A percentile compares a stretch with the other conserved stretches of the same genome.
Conservation (phyloP, 2,329 filamentous ascomycete species). For the Phialophora verrucosa region DNA sequence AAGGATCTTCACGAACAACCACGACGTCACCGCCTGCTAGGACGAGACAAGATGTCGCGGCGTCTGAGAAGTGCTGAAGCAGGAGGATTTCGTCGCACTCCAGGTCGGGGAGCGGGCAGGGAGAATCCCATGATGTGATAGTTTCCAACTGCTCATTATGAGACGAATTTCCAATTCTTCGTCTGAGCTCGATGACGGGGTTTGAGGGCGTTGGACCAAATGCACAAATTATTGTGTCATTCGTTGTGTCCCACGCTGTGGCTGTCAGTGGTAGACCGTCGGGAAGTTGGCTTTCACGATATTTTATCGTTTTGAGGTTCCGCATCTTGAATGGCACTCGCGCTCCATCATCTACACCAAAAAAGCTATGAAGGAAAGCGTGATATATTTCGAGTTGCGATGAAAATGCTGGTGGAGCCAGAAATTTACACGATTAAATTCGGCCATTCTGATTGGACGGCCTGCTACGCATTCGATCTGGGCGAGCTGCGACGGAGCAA, state of each 20-base stretch:
- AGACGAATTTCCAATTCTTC: slow-evolving; percentile 43
- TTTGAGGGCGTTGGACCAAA: slow-evolving; percentile 77
- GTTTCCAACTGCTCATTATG: slow-evolving; percentile 47
- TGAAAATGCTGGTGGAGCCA: slow-evolving; percentile 9
- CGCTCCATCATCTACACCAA: slow-evolving; percentile 3
- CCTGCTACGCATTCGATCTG: background rate
- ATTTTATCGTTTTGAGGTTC: slow-evolving; percentile 80
- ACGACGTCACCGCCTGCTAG: slow-evolving; percentile 91
- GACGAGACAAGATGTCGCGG: slow-evolving; percentile 76
- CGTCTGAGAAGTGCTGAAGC: slow-evolving; percentile 86
- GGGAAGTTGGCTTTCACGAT: slow-evolving; percentile 67
- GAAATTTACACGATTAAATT: slow-evolving; percentile 26
- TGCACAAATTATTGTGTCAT: slow-evolving; percentile 72
- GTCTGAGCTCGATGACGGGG: slow-evolving; percentile 74
- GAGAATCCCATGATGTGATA: slow-evolving; percentile 88
- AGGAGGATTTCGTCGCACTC: slow-evolving; percentile 75
- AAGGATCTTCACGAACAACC: slow-evolving; percentile 74
- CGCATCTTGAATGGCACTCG: slow-evolving; percentile 66
- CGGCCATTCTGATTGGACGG: slow-evolving; percentile 25
- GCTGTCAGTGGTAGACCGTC: slow-evolving; percentile 70
- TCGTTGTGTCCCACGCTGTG: slow-evolving; percentile 80
- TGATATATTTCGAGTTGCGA: background rate
- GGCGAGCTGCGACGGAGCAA: slow-evolving; percentile 7
- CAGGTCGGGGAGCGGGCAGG: slow-evolving; percentile 77
- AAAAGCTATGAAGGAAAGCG: background rate